Evolutionary conservation across 257 asterid genomes (phyloP).

Genomic region (Solanum corneliomulleri): DNA sequence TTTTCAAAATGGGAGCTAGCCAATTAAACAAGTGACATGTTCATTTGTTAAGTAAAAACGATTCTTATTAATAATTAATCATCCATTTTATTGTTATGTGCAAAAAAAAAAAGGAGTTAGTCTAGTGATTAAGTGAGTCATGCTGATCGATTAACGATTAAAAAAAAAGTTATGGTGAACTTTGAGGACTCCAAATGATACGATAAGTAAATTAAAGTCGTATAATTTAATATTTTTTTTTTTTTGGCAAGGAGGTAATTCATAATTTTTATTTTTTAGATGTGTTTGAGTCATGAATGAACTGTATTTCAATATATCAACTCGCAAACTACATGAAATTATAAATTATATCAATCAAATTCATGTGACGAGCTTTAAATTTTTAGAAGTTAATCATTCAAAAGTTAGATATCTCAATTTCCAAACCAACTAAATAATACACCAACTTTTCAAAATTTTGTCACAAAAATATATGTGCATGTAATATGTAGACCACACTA

Average conservation of each 20-base stretch:
- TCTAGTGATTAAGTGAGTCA: background rate
- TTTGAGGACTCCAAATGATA: background rate
- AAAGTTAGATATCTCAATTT: background rate
- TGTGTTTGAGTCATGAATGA: fast-evolving
- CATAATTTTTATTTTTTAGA: background rate
- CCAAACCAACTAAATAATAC: background rate
- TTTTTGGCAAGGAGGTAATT: no score
- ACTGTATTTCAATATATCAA: background rate
- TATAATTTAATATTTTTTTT: background rate
- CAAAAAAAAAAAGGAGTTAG: background rate
- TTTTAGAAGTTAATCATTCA: background rate
- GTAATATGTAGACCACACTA: background rate
- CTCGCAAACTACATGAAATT: background rate
- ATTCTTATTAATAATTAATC: no score
- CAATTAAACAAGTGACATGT: background rate
- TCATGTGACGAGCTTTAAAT: background rate
- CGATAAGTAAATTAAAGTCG: background rate
- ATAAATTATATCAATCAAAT: background rate
- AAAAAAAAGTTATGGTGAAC: background rate
- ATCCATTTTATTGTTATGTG: no score
- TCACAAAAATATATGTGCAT: background rate
- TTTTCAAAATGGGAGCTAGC: background rate
- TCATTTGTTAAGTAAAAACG: background rate
- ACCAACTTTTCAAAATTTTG: background rate
- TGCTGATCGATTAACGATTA: background rate